Evolutionary conservation across 257 asterid genomes (phyloP), one percentile per base, ranked within the genome.

Genomic region (Petunia axillaris): DNA sequence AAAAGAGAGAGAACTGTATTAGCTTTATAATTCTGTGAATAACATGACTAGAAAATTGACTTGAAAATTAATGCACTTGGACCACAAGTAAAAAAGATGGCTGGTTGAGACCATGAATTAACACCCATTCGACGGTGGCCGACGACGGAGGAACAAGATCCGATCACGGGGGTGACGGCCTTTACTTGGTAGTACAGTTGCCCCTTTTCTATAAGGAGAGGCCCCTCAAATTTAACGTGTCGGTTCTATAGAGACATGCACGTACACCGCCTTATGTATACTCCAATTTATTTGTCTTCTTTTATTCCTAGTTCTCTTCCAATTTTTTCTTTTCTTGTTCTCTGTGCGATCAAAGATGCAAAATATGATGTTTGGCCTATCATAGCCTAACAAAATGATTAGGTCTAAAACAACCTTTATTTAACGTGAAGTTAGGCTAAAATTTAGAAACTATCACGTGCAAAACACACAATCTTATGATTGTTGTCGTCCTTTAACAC

Each of bases 211-310:
- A 59, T 62, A 74, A 75, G n/a, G 62, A 16, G 40, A 50, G 38
- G 1, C 62, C 8, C 80, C 8, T 38, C 15, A 76, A 76, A 79
- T 36, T 58, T 71, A 71, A 62, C 76, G 46, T 87, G 88, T 87
- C 88, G 89, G 85, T 1, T 41, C 13, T 73, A 48, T 3, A 37
- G 86, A 84, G 84, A 86, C 94, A 87, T 58, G 73, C 81, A 82
- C 88, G 75, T 83, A 82, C 67, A 73, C 46, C 38, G n/a, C 36
- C 39, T n/a, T 40, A 59, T 41, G 2, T 39, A 66, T 75, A 40
- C 4, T 41, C 64, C 40, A 8, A 43, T 55, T 36, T 25, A 48
- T 71, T 55, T 83, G 64, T 10, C 6, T 40, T 66, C 67, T 40
- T 44, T 64, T 54, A 4, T 11, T 25, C 25, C 25, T 25, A 25